Evolutionary conservation across 108 stramenopile genomes (phyloP).

Genomic region (Pseudonitzschia delicatissima): DNA sequence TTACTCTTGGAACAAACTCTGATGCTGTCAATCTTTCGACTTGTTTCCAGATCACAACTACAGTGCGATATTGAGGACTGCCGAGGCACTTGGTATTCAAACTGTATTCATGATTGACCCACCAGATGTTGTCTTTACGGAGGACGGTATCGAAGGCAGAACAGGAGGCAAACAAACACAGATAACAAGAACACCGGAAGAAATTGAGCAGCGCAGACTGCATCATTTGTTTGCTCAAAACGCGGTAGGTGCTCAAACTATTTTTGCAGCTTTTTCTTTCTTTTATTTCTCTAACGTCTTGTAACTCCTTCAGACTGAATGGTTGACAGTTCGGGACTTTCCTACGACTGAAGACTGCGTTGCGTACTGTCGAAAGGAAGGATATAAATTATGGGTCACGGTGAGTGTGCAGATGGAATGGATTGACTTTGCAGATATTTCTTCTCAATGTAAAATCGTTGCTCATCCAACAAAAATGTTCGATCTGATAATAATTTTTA

Average conservation of each 20-base stretch:
- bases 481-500: not conserved
- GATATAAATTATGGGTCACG: slow-evolving; percentile 78
- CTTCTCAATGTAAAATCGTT: not conserved
- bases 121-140: slow-evolving; percentile 28
- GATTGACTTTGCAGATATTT: not conserved
- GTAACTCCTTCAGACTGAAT: slow-evolving; percentile 59
- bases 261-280: not conserved
- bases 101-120: slow-evolving; percentile 80
- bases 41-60: slow-evolving; percentile 75
- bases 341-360: slow-evolving; percentile 65
- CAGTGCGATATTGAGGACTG: slow-evolving; percentile 64
- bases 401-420: not conserved
- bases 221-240: slow-evolving; percentile 87
- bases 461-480: too few relatives aligned
- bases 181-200: slow-evolving; percentile 36
- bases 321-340: slow-evolving; percentile 78
- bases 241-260: slow-evolving; percentile 31
- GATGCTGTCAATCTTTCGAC: not conserved
- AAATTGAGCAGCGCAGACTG: slow-evolving; percentile 51
- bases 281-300: not conserved
- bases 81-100: slow-evolving; percentile 86
- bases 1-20: not conserved
- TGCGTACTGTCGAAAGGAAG: slow-evolving; percentile 44
- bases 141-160: slow-evolving; percentile 7
- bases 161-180: slow-evolving; percentile 7